Percentiles rank a stretch among this genome's conserved stretches.
Evolutionary conservation across 495 filamentous ascomycete species (phyloP).

Genomic region (Annulohypoxylon stygium): DNA sequence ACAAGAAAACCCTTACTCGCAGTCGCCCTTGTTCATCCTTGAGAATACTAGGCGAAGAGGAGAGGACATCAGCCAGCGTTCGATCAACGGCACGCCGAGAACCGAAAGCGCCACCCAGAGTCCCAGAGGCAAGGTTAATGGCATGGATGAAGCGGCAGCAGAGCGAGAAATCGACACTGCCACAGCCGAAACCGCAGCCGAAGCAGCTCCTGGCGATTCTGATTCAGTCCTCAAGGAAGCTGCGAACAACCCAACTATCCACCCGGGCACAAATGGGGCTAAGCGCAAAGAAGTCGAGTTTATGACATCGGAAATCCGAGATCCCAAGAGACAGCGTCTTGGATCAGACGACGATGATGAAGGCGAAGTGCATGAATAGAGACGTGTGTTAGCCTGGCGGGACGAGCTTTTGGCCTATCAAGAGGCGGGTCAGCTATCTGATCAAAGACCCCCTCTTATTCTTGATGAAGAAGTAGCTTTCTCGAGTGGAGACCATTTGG

Average conservation of each 20-base stretch:
- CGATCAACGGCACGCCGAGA: slow-evolving; percentile 52
- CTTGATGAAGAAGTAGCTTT: background rate
- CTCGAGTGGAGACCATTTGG: background rate
- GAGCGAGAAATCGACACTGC: slow-evolving; percentile 50
- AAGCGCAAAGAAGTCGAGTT: slow-evolving; percentile 53
- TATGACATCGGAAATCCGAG: slow-evolving; percentile 46
- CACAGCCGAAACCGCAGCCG: slow-evolving; percentile 51
- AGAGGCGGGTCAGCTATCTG: background rate
- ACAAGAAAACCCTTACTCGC: slow-evolving; percentile 55
- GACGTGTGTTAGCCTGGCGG: background rate
- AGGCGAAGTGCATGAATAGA: slow-evolving; percentile 51
- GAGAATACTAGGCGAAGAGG: slow-evolving; percentile 61
- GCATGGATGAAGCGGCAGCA: slow-evolving; percentile 49
- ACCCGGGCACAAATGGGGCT: slow-evolving; percentile 52
- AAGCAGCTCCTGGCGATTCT: slow-evolving; percentile 56
- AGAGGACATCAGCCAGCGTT: slow-evolving; percentile 54
- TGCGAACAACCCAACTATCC: slow-evolving; percentile 59
- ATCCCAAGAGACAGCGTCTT: slow-evolving; percentile 47
- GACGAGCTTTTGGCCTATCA: background rate
- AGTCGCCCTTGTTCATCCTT: slow-evolving; percentile 60
- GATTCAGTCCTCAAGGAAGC: slow-evolving; percentile 62
- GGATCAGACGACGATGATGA: slow-evolving; percentile 49
- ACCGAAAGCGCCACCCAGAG: slow-evolving; percentile 58
- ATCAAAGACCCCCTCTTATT: background rate
- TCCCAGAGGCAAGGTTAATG: slow-evolving; percentile 52